phyloP scores from a whole-genome alignment of 805 yeast genomes.

The Metschnikowia shivogae region DNA sequence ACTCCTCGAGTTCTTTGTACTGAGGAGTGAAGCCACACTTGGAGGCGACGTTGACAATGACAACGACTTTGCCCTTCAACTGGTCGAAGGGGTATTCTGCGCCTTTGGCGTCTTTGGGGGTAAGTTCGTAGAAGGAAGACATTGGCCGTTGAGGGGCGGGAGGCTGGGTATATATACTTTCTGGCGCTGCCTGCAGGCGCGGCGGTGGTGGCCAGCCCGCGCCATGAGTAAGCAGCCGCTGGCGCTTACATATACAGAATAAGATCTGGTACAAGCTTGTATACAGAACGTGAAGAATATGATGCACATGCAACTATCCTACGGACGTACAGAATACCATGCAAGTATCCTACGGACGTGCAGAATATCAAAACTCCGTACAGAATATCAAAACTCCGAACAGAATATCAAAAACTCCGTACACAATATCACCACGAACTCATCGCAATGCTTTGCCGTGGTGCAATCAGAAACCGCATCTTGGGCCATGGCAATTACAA shows the following conservation, averaged over 20 bases:
- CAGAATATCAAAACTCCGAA: too few relatives aligned
- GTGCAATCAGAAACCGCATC: too few relatives aligned
- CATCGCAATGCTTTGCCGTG: too few relatives aligned
- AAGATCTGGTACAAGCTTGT: too few relatives aligned
- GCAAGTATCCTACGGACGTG: too few relatives aligned
- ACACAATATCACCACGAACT: too few relatives aligned
- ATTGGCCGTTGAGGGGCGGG: conserved; percentile 20
- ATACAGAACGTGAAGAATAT: too few relatives aligned
- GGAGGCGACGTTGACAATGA: conserved; percentile 85
- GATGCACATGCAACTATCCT: too few relatives aligned
- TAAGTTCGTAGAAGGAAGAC: conserved; percentile 63
- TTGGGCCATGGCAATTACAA: too few relatives aligned
- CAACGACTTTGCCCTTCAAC: conserved; percentile 73
- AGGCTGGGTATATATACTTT: not conserved
- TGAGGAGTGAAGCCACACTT: conserved; percentile 51
- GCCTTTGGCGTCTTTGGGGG: conserved; percentile 59
- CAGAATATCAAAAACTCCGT: too few relatives aligned
- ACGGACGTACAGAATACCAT: too few relatives aligned
- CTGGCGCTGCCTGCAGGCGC: not conserved
- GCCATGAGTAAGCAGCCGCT: not conserved
- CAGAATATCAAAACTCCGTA: too few relatives aligned
- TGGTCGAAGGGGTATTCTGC: conserved; percentile 55
- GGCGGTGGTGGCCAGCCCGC: not conserved
- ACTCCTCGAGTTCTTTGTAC: conserved; percentile 38
- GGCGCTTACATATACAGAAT: not conserved